phyloP scores from a whole-genome alignment of 495 filamentous ascomycete species.

The Saxophila tyrrhenica region DNA sequence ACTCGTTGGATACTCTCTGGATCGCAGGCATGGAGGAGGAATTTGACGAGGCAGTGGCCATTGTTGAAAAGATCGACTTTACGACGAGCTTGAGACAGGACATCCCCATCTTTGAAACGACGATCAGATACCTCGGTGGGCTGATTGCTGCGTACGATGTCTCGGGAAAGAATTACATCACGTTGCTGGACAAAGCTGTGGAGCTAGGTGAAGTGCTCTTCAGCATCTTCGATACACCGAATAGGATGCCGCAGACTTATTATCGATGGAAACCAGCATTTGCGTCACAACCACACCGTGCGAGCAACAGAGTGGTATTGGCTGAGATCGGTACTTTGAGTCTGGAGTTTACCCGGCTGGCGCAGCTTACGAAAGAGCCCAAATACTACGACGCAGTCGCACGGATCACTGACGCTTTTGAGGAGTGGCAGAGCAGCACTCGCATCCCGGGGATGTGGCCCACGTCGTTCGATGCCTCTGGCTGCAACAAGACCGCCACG shows the following conservation, averaged over 20 bases:
- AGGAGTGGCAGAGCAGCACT: slow-evolving; percentile 64
- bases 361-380: slow-evolving; percentile 75
- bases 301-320: slow-evolving; percentile 49
- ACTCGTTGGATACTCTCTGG: slow-evolving; percentile 89
- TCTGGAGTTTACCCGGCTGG: slow-evolving; percentile 90
- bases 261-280: slow-evolving; percentile 71
- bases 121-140: slow-evolving; percentile 33
- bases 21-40: slow-evolving; percentile 88
- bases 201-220: slow-evolving; percentile 84
- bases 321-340: slow-evolving; percentile 84
- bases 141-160: slow-evolving; percentile 33
- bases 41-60: slow-evolving; percentile 73
- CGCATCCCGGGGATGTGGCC: slow-evolving; percentile 79
- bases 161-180: slow-evolving; percentile 48
- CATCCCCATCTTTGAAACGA: slow-evolving; percentile 35
- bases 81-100: slow-evolving; percentile 48
- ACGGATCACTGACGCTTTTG: slow-evolving; percentile 77
- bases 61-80: slow-evolving; percentile 77
- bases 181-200: slow-evolving; percentile 73
- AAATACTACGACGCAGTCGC: slow-evolving; percentile 95
- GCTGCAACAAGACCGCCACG: slow-evolving; percentile 38
- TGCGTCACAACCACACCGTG: slow-evolving; percentile 54
- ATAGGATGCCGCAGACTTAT: slow-evolving; percentile 83
- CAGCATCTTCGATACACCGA: slow-evolving; percentile 90
- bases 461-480: slow-evolving; percentile 63